Conservation (phyloP, 2,329 filamentous ascomycete genomes). For the Colletotrichum kahawae region DNA sequence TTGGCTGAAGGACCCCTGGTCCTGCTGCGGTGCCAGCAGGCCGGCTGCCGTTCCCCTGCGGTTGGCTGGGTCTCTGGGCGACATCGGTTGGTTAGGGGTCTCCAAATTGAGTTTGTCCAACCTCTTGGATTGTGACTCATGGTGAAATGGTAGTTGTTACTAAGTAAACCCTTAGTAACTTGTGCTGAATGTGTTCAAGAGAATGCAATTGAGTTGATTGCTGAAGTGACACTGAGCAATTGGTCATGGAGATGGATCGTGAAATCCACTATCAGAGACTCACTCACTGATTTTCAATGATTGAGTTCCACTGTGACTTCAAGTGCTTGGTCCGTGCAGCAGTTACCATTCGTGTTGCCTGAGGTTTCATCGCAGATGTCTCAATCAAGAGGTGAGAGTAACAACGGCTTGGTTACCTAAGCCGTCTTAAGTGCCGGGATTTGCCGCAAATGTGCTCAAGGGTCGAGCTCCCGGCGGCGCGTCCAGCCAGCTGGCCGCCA, state of each 20-base stretch:
- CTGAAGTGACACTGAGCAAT: neutral
- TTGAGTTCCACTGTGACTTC: neutral
- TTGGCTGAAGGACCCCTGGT: constrained; percentile 2
- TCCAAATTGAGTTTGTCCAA: neutral
- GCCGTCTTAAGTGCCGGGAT: neutral
- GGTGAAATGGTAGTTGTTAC: neutral
- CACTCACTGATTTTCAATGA: neutral
- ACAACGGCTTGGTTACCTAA: neutral
- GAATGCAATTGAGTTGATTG: neutral
- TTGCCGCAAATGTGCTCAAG: constrained; percentile 16
- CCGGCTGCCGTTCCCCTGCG: neutral
- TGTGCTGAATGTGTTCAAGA: accelerated
- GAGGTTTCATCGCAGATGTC: neutral
- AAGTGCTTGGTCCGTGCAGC: neutral
- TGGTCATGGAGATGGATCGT: neutral
- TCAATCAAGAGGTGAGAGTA: neutral
- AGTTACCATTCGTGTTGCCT: neutral
- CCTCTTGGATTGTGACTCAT: neutral
- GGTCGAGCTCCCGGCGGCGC: constrained; percentile 1
- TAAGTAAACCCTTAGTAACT: neutral
- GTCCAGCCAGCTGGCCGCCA: neutral
- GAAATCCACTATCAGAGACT: neutral
- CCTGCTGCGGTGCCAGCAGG: neutral
- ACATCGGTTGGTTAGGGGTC: neutral
- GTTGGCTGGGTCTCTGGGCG: neutral